These are phyloP conservation scores for Talaromyces borbonicus DNA, from an alignment of 495 filamentous ascomycete genomes.

Conservation along the genomic window DNA sequence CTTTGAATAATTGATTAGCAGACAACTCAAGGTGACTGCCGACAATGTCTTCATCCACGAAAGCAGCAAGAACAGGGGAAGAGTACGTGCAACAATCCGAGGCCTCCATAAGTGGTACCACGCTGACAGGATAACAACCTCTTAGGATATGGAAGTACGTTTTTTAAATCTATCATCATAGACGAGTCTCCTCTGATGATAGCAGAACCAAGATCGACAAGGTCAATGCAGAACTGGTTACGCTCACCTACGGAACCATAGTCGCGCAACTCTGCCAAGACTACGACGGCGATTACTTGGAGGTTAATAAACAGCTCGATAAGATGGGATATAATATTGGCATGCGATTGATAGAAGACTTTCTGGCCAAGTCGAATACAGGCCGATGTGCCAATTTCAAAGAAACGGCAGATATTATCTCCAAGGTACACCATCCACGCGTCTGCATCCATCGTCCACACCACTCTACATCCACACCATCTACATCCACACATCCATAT, in stretches of 20 bases:
- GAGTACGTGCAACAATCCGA: constrained; percentile 57
- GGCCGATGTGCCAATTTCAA: constrained; percentile 85
- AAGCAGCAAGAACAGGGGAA: constrained; percentile 90
- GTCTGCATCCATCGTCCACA: too few species aligned
- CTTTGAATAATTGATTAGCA: too few species aligned
- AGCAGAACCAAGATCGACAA: constrained; percentile 55
- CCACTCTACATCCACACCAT: too few species aligned
- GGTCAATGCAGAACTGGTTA: constrained; percentile 88
- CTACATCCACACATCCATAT: too few species aligned
- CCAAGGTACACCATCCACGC: constrained; percentile 45
- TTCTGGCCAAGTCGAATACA: constrained; percentile 85
- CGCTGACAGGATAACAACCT: too few species aligned
- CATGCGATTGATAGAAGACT: constrained; percentile 92
- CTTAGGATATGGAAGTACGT: constrained; percentile 99
- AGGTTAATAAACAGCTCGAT: constrained; percentile 93
- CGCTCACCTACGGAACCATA: constrained; percentile 95
- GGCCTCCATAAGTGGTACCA: too few species aligned
- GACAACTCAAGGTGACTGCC: too few species aligned
- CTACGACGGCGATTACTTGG: constrained; percentile 81
- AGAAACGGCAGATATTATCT: constrained; percentile 93
- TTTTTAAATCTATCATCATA: constrained; percentile 5
- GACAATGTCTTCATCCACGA: constrained; percentile 64
- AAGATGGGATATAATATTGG: constrained; percentile 99
- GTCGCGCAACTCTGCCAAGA: constrained; percentile 95
- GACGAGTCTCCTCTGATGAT: too few species aligned